A percentile compares a stretch with the other conserved stretches of the same genome.
These are phyloP conservation scores for Arbutus unedo DNA, from an alignment of 148 eudicot genomes.

Conservation along the genomic window DNA sequence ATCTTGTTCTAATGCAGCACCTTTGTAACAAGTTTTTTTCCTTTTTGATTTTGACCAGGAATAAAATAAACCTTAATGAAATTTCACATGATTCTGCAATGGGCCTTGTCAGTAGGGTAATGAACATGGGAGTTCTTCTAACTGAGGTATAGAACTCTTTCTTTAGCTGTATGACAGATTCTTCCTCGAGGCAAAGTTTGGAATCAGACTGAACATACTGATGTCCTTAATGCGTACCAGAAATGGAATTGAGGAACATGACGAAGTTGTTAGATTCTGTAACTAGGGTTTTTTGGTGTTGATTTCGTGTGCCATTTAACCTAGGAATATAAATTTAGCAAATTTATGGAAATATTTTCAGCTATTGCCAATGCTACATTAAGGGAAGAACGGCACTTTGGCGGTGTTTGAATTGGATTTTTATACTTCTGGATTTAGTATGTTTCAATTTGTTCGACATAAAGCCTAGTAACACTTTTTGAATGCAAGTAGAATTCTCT, in stretches of 20 bases:
- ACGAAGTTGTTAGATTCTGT: neutral
- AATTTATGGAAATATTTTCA: neutral
- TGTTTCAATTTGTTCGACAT: neutral
- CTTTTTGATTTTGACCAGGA: conserved; percentile 38
- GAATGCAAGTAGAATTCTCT: neutral
- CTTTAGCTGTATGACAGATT: neutral
- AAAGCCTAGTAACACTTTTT: neutral
- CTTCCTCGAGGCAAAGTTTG: neutral
- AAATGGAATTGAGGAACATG: neutral
- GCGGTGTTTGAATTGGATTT: neutral
- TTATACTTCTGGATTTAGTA: neutral
- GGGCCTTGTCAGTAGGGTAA: conserved; percentile 72
- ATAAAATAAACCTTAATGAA: conserved; percentile 91
- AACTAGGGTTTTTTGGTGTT: neutral
- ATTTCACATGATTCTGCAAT: conserved; percentile 95
- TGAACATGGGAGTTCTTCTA: conserved; percentile 76
- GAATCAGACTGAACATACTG: neutral
- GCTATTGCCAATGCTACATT: neutral
- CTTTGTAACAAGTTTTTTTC: conserved; percentile 3
- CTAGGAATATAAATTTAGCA: neutral
- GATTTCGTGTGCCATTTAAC: neutral
- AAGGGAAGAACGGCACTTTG: neutral
- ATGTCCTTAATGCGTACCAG: neutral
- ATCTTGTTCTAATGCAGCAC: neutral
- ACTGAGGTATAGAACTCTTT: conserved; percentile 56